Base-by-base conservation (phyloP, 2,329 filamentous ascomycete genomes). In the Neofusicoccum laricinum region DNA sequence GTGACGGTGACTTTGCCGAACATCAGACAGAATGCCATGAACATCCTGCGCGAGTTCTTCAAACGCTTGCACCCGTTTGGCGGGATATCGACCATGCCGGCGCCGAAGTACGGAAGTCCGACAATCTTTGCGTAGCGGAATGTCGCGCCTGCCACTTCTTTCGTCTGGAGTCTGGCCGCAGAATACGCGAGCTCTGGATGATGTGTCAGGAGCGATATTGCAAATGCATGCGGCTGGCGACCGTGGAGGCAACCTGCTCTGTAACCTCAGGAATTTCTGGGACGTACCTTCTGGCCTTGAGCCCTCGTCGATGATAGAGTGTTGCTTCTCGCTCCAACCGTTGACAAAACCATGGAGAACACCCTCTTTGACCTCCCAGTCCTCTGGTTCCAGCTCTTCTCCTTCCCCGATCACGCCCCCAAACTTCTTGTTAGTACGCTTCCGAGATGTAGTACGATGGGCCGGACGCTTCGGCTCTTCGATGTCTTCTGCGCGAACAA, bases 21-120 rank as follows among this genome's bases (percentile, higher is more conserved):
- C 70, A 92, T 89, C 34, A 99, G 90, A 71, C 96, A 97, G 77
- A 98, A 98, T 1, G 91, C 89, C 90, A 99, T 95, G 74, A 97
- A 93, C 92, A 97, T 98, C 80, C 91, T 93, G 67, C 94, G 86
- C 40, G 91, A 90, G 77, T 97, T 98, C 83, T 98, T 98, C 55
- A 89, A 86, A 69, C 89, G 87, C 82, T 99, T 99, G 73, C 90
- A 87, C 36, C 91, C 88, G 2, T 90, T 89, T 0, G 92, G 89
- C 5, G 92, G 91, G 58, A 99, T 81, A 71, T 98, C 94, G 41
- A 99, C 91, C 61, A 98, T 85, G 15, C 95, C 95, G 10, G 90
- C 90, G 38, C 93, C 93, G 76, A 98, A 92, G 77, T 97, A 98
- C 66, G 91, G 82, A 32, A 88, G 91, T 15, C 68, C 68, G 64